Evolutionary conservation across 495 filamentous ascomycete species (phyloP), one percentile per base, ranked within the genome.

Genomic region (Trichoderma erinaceum): DNA sequence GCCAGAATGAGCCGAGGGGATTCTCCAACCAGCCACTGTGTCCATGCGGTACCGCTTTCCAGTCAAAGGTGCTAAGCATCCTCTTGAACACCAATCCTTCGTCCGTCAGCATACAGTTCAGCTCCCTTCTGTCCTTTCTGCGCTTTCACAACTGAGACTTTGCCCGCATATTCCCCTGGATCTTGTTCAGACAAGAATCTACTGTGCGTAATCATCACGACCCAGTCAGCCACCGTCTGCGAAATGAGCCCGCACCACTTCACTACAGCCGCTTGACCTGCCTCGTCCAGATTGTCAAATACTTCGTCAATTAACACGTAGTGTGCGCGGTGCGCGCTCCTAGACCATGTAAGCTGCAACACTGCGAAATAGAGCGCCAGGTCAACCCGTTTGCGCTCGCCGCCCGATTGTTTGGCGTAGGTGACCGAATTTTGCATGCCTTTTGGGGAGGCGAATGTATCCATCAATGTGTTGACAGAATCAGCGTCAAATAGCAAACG

Each of bases 231-330:
- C 27, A 29, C 21, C 50, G 18, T 61, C 52, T 61, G 23, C 52
- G 52, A 61, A 61, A 70, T 63, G 46, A 61, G 41, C 5, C 66
- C 61, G 67, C 72, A 75, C 71, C 71, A 70, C 50, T 71, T 68
- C 1, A 71, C 68, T 15, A 75, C 75, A 6, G 70, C 66, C 58
- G 68, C 67, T 68, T 77, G 75, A n/a, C 75, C 75, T 0, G 68
- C 67, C 41, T 56, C 63, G 27, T 78, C 76, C 15, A 78, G 64
- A 25, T 67, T 73, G 52, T 78, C 76, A 68, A 78, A 77, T 2
- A 70, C 76, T 61, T 78, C 76, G 52, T 78, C 76, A 5, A 78
- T 67, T 21, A 78, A 73, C 41, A 78, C 69, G 41, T 77, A 78
- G 56, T 75, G 68, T 7, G 76, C 71, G 44, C 74, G 69, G 56